Evolutionary conservation across 805 yeast genomes (phyloP).

Genomic region (Wickerhamiella azymoides): DNA sequence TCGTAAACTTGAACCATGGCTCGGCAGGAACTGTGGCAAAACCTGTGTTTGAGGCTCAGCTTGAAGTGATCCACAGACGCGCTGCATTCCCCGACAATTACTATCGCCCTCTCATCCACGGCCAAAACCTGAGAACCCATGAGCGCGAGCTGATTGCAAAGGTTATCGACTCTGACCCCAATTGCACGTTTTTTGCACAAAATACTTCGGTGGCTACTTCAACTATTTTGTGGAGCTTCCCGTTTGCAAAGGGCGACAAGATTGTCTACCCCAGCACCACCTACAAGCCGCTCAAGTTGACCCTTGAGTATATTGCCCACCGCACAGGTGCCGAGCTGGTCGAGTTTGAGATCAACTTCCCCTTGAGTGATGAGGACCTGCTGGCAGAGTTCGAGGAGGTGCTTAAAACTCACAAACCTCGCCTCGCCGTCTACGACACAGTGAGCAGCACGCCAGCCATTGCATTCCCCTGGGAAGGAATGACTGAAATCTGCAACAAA

Average conservation of each 20-base stretch:
- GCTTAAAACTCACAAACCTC: conserved; percentile 13
- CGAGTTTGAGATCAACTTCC: conserved; percentile 30
- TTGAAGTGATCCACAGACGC: conserved; percentile 22
- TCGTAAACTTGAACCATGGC: conserved; percentile 46
- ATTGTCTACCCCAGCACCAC: conserved; percentile 36
- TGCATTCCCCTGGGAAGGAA: conserved; percentile 38
- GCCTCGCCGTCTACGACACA: conserved; percentile 38
- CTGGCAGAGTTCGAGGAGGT: conserved; percentile 25
- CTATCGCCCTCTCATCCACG: conserved; percentile 21
- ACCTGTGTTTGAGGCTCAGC: conserved; percentile 31
- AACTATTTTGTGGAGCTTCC: conserved; percentile 40
- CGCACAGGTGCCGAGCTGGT: conserved; percentile 26
- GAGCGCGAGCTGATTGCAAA: conserved; percentile 28
- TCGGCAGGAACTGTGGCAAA: conserved; percentile 46
- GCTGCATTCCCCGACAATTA: conserved; percentile 36
- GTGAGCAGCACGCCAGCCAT: conserved; percentile 54
- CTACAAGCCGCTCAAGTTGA: conserved; percentile 42
- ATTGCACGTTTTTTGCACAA: conserved; percentile 37
- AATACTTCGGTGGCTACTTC: conserved; percentile 53
- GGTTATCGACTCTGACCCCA: conserved; percentile 34
- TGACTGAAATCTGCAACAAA: conserved; percentile 34
- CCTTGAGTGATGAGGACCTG: conserved; percentile 32
- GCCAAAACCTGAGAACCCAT: conserved; percentile 22
- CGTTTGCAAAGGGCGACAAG: conserved; percentile 38
- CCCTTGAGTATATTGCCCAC: conserved; percentile 24